Percentiles rank a stretch among this genome's conserved stretches.
These are phyloP conservation scores for Fennellomyces sp. DNA, from an alignment of 371 early-diverging fungal species.

Conservation along the genomic window DNA sequence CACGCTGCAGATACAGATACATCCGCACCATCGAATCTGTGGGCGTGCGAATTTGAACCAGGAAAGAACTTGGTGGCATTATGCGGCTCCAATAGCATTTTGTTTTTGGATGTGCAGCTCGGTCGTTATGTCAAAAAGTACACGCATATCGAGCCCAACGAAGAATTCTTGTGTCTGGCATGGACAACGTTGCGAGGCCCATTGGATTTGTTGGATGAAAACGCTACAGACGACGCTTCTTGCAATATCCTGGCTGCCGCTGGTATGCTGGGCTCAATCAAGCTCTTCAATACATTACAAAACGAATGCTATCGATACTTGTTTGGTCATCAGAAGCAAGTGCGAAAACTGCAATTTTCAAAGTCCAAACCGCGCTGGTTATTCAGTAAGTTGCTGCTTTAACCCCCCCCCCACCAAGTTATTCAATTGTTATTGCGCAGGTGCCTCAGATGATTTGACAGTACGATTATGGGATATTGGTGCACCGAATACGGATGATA, in stretches of 20 bases:
- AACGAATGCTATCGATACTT: conserved; percentile 58
- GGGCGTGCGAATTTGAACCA: conserved; percentile 50
- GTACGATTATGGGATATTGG: conserved; percentile 68
- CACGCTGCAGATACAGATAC: conserved; percentile 17
- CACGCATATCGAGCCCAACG: conserved; percentile 54
- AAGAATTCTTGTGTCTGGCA: conserved; percentile 56
- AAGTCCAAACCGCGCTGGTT: conserved; percentile 55
- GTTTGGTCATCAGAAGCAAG: conserved; percentile 50
- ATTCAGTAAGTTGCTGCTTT: conserved; percentile 42
- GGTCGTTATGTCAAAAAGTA: conserved; percentile 57
- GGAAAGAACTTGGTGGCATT: conserved; percentile 33
- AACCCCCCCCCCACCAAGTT: too few relatives aligned
- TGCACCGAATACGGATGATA: conserved; percentile 24
- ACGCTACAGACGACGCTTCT: conserved; percentile 21
- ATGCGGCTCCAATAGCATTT: conserved; percentile 51
- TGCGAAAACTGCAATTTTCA: conserved; percentile 50
- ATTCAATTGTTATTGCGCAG: too few relatives aligned
- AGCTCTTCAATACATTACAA: conserved; percentile 55
- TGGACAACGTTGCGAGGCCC: conserved; percentile 49
- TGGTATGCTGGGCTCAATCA: conserved; percentile 52
- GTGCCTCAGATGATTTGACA: conserved; percentile 54
- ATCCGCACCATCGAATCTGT: conserved; percentile 25
- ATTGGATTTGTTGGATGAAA: conserved; percentile 12
- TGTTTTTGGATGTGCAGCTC: conserved; percentile 51
- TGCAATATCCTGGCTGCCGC: conserved; percentile 56